Conservation (phyloP, 2,329 filamentous ascomycete species). For the Sarocladium strictum region DNA sequence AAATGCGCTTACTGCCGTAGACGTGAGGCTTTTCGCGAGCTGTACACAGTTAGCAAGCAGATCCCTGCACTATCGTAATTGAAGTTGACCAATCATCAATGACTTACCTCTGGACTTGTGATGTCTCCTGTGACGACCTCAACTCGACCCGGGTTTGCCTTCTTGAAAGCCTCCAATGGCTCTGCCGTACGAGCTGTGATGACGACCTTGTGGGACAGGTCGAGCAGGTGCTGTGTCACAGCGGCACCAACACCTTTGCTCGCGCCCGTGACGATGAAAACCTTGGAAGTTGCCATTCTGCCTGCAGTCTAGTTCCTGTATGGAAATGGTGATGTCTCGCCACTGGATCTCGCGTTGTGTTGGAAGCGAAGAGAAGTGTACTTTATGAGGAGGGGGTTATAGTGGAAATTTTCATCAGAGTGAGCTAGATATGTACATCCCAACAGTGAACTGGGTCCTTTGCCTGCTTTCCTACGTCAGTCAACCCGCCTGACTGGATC, state of each 20-base stretch:
- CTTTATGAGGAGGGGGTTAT: background rate
- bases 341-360: too few species aligned
- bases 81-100: too few species aligned
- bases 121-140: conserved; percentile 52
- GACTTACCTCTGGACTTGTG: conserved; percentile 40
- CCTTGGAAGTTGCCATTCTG: conserved; percentile 38
- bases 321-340: too few species aligned
- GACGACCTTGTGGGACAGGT: conserved; percentile 51
- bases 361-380: too few species aligned
- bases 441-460: background rate
- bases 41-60: background rate
- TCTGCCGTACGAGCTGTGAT: conserved; percentile 49
- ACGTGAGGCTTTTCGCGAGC: background rate
- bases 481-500: too few species aligned
- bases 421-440: background rate
- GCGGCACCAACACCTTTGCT: conserved; percentile 58
- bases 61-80: too few species aligned
- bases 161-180: conserved; percentile 43
- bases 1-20: conserved; percentile 58
- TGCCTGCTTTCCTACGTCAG: background rate
- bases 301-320: background rate
- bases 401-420: conserved; percentile 1
- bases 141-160: conserved; percentile 45
- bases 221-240: conserved; percentile 45
- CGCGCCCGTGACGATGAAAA: conserved; percentile 63